Evolutionary conservation across 768 basidiomycete genomes (phyloP).

Genomic region (Trametopsis cervina): DNA sequence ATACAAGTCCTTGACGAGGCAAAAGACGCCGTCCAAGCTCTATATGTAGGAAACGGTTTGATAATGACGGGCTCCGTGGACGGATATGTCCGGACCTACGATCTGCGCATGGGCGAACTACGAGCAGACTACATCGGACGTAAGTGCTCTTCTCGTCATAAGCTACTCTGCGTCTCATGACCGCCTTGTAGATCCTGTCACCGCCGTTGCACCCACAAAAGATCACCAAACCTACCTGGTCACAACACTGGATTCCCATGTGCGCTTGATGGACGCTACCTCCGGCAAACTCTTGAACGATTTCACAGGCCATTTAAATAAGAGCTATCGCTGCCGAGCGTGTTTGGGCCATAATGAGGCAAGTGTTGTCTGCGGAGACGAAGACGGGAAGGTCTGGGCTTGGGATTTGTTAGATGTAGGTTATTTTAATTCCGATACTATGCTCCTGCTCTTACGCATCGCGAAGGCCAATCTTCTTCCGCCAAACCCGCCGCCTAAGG

Average conservation of each 20-base stretch:
- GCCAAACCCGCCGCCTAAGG: slow-evolving; percentile 69
- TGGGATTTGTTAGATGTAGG: slow-evolving; percentile 91
- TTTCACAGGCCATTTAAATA: slow-evolving; percentile 71
- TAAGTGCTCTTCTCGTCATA: slow-evolving; percentile 37
- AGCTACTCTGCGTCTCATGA: neutral
- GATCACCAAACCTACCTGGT: slow-evolving; percentile 79
- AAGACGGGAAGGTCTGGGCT: slow-evolving; percentile 81
- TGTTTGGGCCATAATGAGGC: slow-evolving; percentile 84
- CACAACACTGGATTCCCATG: slow-evolving; percentile 75
- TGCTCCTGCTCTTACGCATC: neutral
- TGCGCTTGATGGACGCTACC: slow-evolving; percentile 78
- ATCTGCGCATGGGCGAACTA: slow-evolving; percentile 88
- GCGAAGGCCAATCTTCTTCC: slow-evolving; percentile 60
- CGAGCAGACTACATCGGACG: slow-evolving; percentile 87
- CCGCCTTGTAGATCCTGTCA: slow-evolving; percentile 69
- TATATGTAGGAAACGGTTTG: slow-evolving; percentile 58
- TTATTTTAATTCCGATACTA: slow-evolving; percentile 8
- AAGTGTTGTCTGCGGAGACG: slow-evolving; percentile 81
- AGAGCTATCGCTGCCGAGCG: slow-evolving; percentile 71
- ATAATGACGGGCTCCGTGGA: slow-evolving; percentile 86
- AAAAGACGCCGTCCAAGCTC: slow-evolving; percentile 76
- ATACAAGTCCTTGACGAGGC: slow-evolving; percentile 92
- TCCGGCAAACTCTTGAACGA: slow-evolving; percentile 83
- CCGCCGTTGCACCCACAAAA: slow-evolving; percentile 71
- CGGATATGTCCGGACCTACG: slow-evolving; percentile 88